Percentiles rank a stretch among this genome's conserved stretches.
These are phyloP conservation scores for Metschnikowia corniflorae DNA, from an alignment of 805 yeast genomes.

Conservation along the genomic window DNA sequence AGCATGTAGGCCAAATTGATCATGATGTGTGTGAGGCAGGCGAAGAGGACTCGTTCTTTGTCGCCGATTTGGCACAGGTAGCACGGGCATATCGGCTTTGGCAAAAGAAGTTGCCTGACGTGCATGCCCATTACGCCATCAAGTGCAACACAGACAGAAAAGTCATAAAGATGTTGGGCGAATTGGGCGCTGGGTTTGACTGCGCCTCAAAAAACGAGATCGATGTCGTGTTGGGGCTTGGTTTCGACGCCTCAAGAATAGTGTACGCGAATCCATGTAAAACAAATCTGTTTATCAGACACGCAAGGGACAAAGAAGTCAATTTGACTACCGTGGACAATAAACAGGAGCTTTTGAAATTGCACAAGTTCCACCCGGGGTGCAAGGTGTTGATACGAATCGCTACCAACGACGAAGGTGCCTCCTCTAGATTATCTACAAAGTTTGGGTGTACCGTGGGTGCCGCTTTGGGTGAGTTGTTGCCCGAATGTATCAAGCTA, in stretches of 20 bases:
- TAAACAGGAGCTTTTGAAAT: conserved; percentile 74
- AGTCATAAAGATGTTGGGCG: conserved; percentile 55
- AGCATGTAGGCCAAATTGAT: conserved; percentile 45
- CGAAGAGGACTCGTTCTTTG: conserved; percentile 82
- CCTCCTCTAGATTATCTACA: conserved; percentile 81
- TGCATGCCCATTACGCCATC: conserved; percentile 89
- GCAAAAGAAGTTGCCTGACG: conserved; percentile 61
- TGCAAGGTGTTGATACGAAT: conserved; percentile 75
- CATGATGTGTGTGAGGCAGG: conserved; percentile 63
- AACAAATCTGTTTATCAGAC: conserved; percentile 74
- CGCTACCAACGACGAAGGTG: conserved; percentile 83
- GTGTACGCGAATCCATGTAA: conserved; percentile 95
- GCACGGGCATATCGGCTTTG: conserved; percentile 60
- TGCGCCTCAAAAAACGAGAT: conserved; percentile 92
- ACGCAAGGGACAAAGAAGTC: conserved; percentile 56
- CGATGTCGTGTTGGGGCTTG: conserved; percentile 56
- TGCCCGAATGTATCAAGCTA: conserved; percentile 58
- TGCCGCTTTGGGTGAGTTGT: conserved; percentile 48
- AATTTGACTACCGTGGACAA: conserved; percentile 86
- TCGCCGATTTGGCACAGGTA: conserved; percentile 79
- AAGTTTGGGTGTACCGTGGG: conserved; percentile 80
- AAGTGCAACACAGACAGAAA: conserved; percentile 80
- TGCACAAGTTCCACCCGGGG: conserved; percentile 62
- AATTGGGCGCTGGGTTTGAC: conserved; percentile 76
- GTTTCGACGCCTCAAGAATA: conserved; percentile 62